phyloP scores from a whole-genome alignment of 352 stramenopile genomes.

The Phytophthora pseudosyringae region DNA sequence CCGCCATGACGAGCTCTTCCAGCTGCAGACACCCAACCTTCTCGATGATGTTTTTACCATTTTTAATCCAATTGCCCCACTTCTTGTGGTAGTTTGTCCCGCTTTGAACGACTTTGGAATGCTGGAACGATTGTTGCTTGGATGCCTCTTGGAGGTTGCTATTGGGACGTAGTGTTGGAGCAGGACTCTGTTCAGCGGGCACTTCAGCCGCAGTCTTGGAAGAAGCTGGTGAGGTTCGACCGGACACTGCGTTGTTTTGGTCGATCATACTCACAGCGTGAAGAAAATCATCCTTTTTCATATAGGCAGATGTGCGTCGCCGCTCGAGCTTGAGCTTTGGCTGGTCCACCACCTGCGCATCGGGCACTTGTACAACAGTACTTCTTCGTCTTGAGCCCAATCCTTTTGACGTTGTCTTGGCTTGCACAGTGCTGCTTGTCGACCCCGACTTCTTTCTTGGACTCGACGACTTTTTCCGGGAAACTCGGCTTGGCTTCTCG shows the following conservation, averaged over 20 bases:
- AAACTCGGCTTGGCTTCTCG: not conserved
- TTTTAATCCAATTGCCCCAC: slow-evolving; percentile 63
- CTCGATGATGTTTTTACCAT: slow-evolving; percentile 58
- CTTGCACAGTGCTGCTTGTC: slow-evolving; percentile 1
- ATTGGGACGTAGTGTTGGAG: not conserved
- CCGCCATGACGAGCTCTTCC: slow-evolving; percentile 62
- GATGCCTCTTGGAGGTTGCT: slow-evolving; percentile 7
- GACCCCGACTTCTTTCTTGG: slow-evolving; percentile 9
- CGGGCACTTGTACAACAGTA: slow-evolving; percentile 4
- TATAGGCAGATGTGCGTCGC: slow-evolving; percentile 19
- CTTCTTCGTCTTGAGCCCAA: slow-evolving; percentile 20
- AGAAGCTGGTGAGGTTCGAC: not conserved
- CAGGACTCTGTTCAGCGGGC: slow-evolving; percentile 2
- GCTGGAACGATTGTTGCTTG: slow-evolving; percentile 18
- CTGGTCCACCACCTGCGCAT: slow-evolving; percentile 2
- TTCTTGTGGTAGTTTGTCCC: slow-evolving; percentile 62
- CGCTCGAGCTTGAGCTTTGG: slow-evolving; percentile 5
- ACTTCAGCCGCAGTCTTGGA: slow-evolving; percentile 4
- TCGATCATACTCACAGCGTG: slow-evolving; percentile 17
- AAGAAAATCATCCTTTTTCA: slow-evolving; percentile 11
- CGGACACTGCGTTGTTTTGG: slow-evolving; percentile 10
- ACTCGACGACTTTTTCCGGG: slow-evolving; percentile 25
- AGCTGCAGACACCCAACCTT: slow-evolving; percentile 72
- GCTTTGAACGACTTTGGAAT: slow-evolving; percentile 10
- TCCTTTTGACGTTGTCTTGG: slow-evolving; percentile 10